phyloP scores from a whole-genome alignment of 306 rosid species.

The Chamaecrista fasciculata region DNA sequence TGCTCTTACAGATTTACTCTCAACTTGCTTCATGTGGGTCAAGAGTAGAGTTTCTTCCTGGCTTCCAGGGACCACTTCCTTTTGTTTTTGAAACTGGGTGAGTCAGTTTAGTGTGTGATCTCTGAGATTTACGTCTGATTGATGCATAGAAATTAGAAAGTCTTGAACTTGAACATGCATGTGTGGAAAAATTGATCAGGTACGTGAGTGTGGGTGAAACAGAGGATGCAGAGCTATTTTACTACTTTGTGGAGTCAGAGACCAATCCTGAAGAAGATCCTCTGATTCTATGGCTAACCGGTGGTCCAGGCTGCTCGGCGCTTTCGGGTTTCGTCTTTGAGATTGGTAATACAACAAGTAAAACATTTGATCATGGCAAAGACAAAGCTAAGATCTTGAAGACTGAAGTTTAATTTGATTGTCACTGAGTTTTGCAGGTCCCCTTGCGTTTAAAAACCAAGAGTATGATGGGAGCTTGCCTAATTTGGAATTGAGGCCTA shows the following conservation, averaged over 20 bases:
- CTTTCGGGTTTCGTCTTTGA: slow-evolving; percentile 48
- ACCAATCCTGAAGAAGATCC: slow-evolving; percentile 57
- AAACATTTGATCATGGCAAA: too few species aligned
- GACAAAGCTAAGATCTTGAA: too few species aligned
- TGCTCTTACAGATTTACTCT: slow-evolving; percentile 9
- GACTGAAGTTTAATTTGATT: too few species aligned
- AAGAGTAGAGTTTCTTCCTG: slow-evolving; percentile 56
- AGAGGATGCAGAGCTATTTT: slow-evolving; percentile 56
- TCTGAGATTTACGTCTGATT: background rate
- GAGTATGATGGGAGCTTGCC: slow-evolving; percentile 55
- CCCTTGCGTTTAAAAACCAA: slow-evolving; percentile 41
- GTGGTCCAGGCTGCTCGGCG: slow-evolving; percentile 75
- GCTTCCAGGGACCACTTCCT: slow-evolving; percentile 64
- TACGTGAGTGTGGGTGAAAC: slow-evolving; percentile 69
- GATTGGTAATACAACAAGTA: slow-evolving; percentile 55
- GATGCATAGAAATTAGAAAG: too few species aligned
- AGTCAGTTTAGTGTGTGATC: background rate
- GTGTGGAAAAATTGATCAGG: too few species aligned
- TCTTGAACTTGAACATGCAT: too few species aligned
- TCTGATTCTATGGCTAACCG: slow-evolving; percentile 69
- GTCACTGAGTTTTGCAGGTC: slow-evolving; percentile 42
- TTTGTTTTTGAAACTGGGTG: slow-evolving; percentile 68
- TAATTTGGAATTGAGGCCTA: slow-evolving; percentile 37
- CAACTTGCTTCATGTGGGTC: slow-evolving; percentile 21
- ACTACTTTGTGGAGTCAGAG: slow-evolving; percentile 62